Evolutionary conservation across 169 alveolate genomes (phyloP).

Genomic region (Plasmodium relictum): DNA sequence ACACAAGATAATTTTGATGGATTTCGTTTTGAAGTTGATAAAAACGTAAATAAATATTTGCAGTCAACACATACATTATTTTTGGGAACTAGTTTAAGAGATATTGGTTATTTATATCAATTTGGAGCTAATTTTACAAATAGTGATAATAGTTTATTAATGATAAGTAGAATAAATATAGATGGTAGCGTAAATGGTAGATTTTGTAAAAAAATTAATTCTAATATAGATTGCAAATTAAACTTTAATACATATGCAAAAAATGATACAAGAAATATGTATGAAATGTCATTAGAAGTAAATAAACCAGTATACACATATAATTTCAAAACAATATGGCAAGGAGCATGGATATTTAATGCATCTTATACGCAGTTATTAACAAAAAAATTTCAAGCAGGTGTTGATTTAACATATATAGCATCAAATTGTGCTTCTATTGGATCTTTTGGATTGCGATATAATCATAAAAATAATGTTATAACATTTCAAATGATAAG

Average conservation of each 20-base stretch:
- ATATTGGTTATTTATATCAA: constrained; percentile 90
- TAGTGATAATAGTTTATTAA: constrained; percentile 85
- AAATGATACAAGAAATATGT: constrained; percentile 88
- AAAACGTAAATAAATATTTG: constrained; percentile 86
- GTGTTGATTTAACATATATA: constrained; percentile 92
- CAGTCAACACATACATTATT: constrained; percentile 91
- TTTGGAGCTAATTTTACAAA: constrained; percentile 92
- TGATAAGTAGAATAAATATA: constrained; percentile 87
- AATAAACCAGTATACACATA: constrained; percentile 87
- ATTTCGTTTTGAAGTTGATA: constrained; percentile 92
- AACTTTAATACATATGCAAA: constrained; percentile 88
- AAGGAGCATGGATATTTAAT: constrained; percentile 91
- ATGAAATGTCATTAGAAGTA: constrained; percentile 90
- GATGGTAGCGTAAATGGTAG: constrained; percentile 90
- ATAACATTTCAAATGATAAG: constrained; percentile 84
- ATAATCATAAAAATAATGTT: constrained; percentile 85
- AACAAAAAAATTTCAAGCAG: constrained; percentile 88
- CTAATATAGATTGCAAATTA: constrained; percentile 86
- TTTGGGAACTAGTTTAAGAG: constrained; percentile 89
- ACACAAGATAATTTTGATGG: constrained; percentile 94
- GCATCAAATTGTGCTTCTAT: constrained; percentile 92
- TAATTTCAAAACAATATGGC: constrained; percentile 90
- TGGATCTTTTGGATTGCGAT: constrained; percentile 91
- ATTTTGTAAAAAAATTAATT: constrained; percentile 79
- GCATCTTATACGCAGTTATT: constrained; percentile 90